Conservation (phyloP, 768 basidiomycete genomes). For the Pulveroboletus sp. region DNA sequence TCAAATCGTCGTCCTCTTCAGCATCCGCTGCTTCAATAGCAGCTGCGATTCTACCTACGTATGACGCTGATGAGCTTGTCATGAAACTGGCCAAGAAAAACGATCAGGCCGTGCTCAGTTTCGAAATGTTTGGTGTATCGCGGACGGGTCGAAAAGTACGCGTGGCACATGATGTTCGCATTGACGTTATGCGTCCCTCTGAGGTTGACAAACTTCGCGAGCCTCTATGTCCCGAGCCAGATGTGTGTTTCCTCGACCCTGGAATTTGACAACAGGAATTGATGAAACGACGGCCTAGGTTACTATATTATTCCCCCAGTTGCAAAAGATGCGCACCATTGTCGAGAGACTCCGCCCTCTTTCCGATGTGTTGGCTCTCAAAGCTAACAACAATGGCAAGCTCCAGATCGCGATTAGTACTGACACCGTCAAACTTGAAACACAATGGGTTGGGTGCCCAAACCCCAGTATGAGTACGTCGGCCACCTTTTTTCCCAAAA, state of each 20-base stretch:
- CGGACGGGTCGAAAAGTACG: slow-evolving; percentile 61
- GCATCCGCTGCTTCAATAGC: slow-evolving; percentile 38
- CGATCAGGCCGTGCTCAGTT: slow-evolving; percentile 71
- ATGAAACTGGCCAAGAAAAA: slow-evolving; percentile 89
- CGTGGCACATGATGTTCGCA: slow-evolving; percentile 77
- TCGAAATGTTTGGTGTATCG: slow-evolving; percentile 68
- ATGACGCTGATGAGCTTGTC: slow-evolving; percentile 63
- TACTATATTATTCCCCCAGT: slow-evolving; percentile 72
- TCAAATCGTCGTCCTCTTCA: slow-evolving; percentile 60
- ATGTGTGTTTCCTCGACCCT: slow-evolving; percentile 48
- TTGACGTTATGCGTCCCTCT: slow-evolving; percentile 73
- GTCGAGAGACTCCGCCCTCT: slow-evolving; percentile 71
- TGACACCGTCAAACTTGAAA: slow-evolving; percentile 74
- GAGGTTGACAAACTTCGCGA: slow-evolving; percentile 74
- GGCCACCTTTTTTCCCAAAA: not conserved
- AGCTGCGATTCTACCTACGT: slow-evolving; percentile 30
- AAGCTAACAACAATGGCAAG: slow-evolving; percentile 63
- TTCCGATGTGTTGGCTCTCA: slow-evolving; percentile 65
- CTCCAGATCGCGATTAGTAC: slow-evolving; percentile 55
- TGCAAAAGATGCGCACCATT: slow-evolving; percentile 74
- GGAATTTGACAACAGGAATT: not conserved
- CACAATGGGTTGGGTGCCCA: slow-evolving; percentile 72
- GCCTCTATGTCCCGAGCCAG: slow-evolving; percentile 83
- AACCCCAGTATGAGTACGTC: slow-evolving; percentile 55
- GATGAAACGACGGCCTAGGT: slow-evolving; percentile 43